Evolutionary conservation across 1,139 yeast genomes (phyloP).

Genomic region (Saccharomycopsis hybrid): DNA sequence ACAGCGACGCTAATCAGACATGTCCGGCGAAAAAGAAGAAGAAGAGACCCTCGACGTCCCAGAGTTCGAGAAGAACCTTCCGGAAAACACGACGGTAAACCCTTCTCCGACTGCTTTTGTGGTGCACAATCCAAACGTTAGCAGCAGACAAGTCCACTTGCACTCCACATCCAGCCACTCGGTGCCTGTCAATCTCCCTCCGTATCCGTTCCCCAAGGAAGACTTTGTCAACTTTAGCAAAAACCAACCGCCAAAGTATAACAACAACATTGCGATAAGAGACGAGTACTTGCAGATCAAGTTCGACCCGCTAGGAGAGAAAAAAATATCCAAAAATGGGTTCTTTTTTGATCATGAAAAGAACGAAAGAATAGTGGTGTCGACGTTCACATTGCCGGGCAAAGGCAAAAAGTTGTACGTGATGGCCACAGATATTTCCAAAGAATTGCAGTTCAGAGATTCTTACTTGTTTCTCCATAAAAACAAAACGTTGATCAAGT

Average conservation of each 20-base stretch:
- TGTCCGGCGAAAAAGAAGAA: background rate
- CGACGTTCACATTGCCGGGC: slow-evolving; percentile 51
- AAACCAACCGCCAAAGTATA: slow-evolving; percentile 23
- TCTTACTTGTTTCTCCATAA: slow-evolving; percentile 60
- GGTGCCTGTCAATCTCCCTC: slow-evolving; percentile 19
- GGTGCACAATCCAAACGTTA: slow-evolving; percentile 29
- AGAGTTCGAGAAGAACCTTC: slow-evolving; percentile 21
- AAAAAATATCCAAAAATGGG: slow-evolving; percentile 51
- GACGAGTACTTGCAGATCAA: slow-evolving; percentile 32
- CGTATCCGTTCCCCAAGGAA: slow-evolving; percentile 19
- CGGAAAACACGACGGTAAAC: slow-evolving; percentile 23
- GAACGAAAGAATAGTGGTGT: slow-evolving; percentile 36
- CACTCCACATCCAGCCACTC: slow-evolving; percentile 15
- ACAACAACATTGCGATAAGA: slow-evolving; percentile 25
- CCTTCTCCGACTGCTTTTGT: slow-evolving; percentile 26
- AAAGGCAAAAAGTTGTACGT: slow-evolving; percentile 47
- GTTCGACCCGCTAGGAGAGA: slow-evolving; percentile 47
- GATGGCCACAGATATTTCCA: slow-evolving; percentile 67
- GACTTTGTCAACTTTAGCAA: slow-evolving; percentile 15
- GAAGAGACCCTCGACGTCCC: slow-evolving; percentile 9
- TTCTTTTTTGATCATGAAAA: slow-evolving; percentile 49
- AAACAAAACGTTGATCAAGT: slow-evolving; percentile 49
- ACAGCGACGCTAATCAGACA: no score
- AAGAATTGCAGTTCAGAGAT: slow-evolving; percentile 57
- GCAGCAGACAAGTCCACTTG: slow-evolving; percentile 18